Evolutionary conservation across 2,329 filamentous ascomycete genomes (phyloP), one percentile per base, ranked within the genome.

Genomic region (Aspergillus pseudoviridinutans): DNA sequence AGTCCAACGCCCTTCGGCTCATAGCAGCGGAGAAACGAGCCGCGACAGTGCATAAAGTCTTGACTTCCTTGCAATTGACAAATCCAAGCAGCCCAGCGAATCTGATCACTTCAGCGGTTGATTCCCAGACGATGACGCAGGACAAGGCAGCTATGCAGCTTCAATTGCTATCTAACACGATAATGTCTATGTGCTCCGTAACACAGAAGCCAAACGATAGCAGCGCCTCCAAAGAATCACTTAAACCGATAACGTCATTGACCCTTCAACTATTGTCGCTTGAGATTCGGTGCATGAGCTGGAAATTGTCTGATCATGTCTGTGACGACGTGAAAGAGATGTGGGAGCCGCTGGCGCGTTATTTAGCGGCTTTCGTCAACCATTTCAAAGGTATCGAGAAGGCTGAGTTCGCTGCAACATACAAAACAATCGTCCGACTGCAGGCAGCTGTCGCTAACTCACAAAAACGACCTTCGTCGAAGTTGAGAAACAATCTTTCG

Each of bases 61-160:
- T 58, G 10, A 55, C 69, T 14, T 58, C 68, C n/a, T 56, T 79
- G 46, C 65, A 71, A 53, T 50, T 73, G 6, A 67, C 70, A 2
- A 71, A 72, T 24, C 59, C 63, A 24, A 72, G 71, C 55, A 77
- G 75, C 52, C 77, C 76, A 27, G 71, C 69, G 4, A 72, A 69
- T 47, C 60, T 79, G 2, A 77, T 78, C 42, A 35, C 72, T 51
- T 64, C 65, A 22, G 77, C 76, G 3, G 53, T 74, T 14, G 68
- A 77, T n/a, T 61, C 67, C 2, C 70, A 71, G 4, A 62, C 58
- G n/a, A 54, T 79, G 5, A 56, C 68, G 3, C 66, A 66, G 27
- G 75, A 77, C 41, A 77, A 77, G 56, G 74, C 74, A 27, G 75
- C 75, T 12, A 61, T 74, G 22, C 77, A 80, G 57, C 65, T 80